Base-by-base conservation (phyloP, 345 rosid species). In the Dipteronia dyeriana region DNA sequence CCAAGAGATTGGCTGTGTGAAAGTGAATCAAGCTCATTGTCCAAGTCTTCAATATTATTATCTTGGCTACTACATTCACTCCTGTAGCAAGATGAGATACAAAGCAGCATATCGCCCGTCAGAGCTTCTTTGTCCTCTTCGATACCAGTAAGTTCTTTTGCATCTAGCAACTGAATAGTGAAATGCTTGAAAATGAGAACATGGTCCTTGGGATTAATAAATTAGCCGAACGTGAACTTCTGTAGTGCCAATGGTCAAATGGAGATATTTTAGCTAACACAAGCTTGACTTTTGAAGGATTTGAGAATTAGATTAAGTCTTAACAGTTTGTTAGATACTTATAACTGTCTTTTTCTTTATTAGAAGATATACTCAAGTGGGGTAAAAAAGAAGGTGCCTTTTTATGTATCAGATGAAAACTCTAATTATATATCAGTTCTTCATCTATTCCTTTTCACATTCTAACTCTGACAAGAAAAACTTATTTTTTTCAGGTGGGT, bases 71-170 rank as follows among this genome's bases (percentile, higher is more conserved):
- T 96, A 96, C 80, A 91, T 96, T 83, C 98, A 94, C 78, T 96
- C 99, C 38, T 96, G 99, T 87, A 83, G 73, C 83, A 96, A 96
- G 86, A 96, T 96, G 99, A 94, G 95, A 89, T 96, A 96, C 83
- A 96, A 96, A 88, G 97, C 98, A 49, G 95, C 94, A 7, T 96
- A 96, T 87, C 62, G 75, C 76, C 99, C 99, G 26, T 92, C 98
- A 56, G 97, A 94, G 88, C 97, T 96, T 81, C 94, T 96, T 13
- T 96, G 99, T 67, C 99, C 98, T 71, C 97, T 86, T 80, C 98
- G 89, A 68, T 90, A 90, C 82, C 84, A 83, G 99, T 96, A 90
- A 82, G 98, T 88, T 76, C 19, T 39, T 73, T 41, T 68, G 22
- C 59, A 68, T 81, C 65, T 19, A 43, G 63, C 75, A 39, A 77